Percentiles rank a stretch among this genome's conserved stretches.
These are phyloP conservation scores for Picochlorum sp. DNA, from an alignment of 139 green algal species.

Conservation along the genomic window DNA sequence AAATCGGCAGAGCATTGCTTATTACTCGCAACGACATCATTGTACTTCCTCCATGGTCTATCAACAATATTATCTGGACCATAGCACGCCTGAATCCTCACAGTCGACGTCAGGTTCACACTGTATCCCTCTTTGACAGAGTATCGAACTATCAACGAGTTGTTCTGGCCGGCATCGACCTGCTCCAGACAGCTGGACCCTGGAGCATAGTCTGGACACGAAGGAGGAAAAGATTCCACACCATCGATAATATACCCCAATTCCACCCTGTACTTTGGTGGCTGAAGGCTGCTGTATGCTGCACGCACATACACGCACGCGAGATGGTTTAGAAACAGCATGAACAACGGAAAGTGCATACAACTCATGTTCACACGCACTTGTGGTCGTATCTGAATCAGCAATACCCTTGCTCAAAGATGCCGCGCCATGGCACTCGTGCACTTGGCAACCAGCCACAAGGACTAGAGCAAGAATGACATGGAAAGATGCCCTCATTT, in stretches of 20 bases:
- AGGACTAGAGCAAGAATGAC: neutral
- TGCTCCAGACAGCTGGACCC: neutral
- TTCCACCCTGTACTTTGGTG: slow-evolving; percentile 2
- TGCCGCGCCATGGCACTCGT: neutral
- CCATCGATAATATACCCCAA: neutral
- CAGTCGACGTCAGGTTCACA: slow-evolving; percentile 11
- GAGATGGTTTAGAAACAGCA: neutral
- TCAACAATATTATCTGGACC: neutral
- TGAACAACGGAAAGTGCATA: neutral
- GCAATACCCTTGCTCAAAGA: neutral
- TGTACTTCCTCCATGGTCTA: slow-evolving; percentile 18
- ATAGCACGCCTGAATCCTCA: slow-evolving; percentile 16
- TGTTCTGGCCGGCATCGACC: slow-evolving; percentile 1
- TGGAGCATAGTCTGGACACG: neutral
- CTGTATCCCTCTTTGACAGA: neutral
- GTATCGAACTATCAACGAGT: slow-evolving; percentile 10
- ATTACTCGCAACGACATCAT: slow-evolving; percentile 12
- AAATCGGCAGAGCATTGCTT: slow-evolving; percentile 15
- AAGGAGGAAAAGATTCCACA: neutral
- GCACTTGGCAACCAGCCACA: neutral
- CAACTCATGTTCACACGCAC: neutral
- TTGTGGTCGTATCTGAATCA: neutral
- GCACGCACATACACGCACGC: neutral
- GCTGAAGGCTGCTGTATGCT: neutral
- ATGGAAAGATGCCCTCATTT: too few species aligned